Evolutionary conservation across 1,139 yeast species (phyloP).

Genomic region (Zygosaccharomyces pseudobailii): DNA sequence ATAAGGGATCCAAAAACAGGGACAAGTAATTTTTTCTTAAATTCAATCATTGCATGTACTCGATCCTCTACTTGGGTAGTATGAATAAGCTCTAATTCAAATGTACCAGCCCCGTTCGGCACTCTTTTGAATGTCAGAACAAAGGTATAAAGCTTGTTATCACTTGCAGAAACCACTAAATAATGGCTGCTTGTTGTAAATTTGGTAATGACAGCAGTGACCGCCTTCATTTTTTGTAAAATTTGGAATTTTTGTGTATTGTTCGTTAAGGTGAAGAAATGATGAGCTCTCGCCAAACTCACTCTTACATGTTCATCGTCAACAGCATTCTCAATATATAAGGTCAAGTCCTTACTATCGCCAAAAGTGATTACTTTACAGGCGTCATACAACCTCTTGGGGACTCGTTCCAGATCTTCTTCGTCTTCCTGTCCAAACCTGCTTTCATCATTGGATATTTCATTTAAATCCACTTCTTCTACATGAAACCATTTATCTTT

Average conservation of each 20-base stretch:
- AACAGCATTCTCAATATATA: constrained; percentile 13
- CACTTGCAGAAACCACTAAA: constrained; percentile 42
- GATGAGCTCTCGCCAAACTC: constrained; percentile 6
- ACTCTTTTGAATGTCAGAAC: constrained; percentile 17
- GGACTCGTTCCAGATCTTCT: constrained; percentile 14
- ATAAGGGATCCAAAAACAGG: constrained; percentile 54
- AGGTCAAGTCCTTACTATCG: constrained; percentile 12
- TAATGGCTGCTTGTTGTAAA: constrained; percentile 24
- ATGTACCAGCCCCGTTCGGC: constrained; percentile 14
- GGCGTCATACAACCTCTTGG: constrained; percentile 2
- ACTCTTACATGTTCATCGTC: constrained; percentile 4
- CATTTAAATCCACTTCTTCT: constrained; percentile 14
- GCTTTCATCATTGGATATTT: constrained; percentile 14
- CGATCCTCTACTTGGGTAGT: constrained; percentile 52
- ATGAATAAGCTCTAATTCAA: constrained; percentile 49
- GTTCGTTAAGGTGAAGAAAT: not conserved
- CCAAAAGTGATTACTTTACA: constrained; percentile 10
- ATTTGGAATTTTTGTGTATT: constrained; percentile 3
- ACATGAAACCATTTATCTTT: constrained; percentile 24
- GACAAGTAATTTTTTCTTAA: constrained; percentile 58
- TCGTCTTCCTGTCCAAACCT: constrained; percentile 13
- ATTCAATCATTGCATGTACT: constrained; percentile 49
- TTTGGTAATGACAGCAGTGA: constrained; percentile 15
- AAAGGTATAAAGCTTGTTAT: constrained; percentile 18
- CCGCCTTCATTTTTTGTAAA: constrained; percentile 10